These are phyloP conservation scores for Leishmania turanica DNA, from an alignment of 208 protist genomes.

Conservation along the genomic window DNA sequence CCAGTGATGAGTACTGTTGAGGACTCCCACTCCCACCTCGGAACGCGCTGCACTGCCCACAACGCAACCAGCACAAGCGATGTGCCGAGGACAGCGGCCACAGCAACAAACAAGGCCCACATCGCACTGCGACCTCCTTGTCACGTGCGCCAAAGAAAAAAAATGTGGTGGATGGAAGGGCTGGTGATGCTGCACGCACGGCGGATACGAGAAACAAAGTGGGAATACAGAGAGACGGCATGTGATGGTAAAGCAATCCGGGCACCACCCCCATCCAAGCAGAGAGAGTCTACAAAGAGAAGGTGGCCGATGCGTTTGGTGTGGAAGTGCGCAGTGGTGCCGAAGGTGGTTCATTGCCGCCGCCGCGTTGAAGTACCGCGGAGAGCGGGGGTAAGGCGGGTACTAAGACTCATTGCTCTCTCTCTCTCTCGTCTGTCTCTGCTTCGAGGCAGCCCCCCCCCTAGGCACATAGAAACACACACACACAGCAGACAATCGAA, in stretches of 20 bases:
- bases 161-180: not conserved
- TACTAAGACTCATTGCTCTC: not conserved
- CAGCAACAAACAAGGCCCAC: conserved; percentile 12
- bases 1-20: conserved; percentile 83
- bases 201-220: not conserved
- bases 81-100: conserved; percentile 25
- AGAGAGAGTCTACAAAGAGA: not conserved
- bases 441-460: not conserved
- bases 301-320: not conserved
- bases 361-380: not conserved
- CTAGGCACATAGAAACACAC: not conserved
- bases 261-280: not conserved
- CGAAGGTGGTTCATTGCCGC: not conserved
- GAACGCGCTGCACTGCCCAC: conserved; percentile 66
- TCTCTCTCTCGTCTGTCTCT: not conserved
- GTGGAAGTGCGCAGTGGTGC: not conserved
- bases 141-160: not conserved
- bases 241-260: not conserved
- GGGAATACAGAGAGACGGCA: not conserved
- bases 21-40: conserved; percentile 48
- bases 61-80: conserved; percentile 27
- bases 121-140: conserved; percentile 5
- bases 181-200: not conserved
- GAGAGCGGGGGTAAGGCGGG: no score
- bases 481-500: not conserved